These are phyloP conservation scores for Fraxinus baroniana DNA, from an alignment of 305 asterid species.

Conservation along the genomic window DNA sequence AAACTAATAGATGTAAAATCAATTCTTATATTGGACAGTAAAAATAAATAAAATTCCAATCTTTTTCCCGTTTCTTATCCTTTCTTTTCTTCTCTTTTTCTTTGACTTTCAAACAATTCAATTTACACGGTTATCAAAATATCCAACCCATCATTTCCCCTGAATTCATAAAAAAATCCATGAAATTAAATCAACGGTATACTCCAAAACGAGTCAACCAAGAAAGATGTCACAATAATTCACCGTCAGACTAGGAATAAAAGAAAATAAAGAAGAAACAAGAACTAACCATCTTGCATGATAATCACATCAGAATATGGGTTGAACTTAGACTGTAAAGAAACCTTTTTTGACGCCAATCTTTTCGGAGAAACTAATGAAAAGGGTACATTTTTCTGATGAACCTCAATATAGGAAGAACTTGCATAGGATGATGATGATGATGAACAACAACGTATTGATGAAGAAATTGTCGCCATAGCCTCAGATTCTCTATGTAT, in stretches of 20 bases:
- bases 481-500: constrained; percentile 2
- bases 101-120: background rate
- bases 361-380: constrained; percentile 34
- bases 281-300: constrained; percentile 74
- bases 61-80: background rate
- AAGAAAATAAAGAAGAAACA: background rate
- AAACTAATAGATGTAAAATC: background rate
- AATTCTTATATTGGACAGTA: background rate
- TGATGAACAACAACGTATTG: constrained; percentile 35
- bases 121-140: background rate
- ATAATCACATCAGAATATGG: constrained; percentile 42
- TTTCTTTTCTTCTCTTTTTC: background rate
- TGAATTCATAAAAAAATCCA: background rate
- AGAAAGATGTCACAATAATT: background rate
- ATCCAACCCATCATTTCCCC: background rate
- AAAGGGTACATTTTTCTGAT: constrained; percentile 27
- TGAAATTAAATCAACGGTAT: background rate
- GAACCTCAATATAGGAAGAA: constrained; percentile 43
- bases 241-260: background rate
- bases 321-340: constrained; percentile 47
- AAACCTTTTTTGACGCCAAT: constrained; percentile 35
- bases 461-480: constrained; percentile 57
- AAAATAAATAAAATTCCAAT: background rate
- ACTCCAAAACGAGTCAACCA: background rate
- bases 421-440: constrained; percentile 44